Percentiles rank a stretch among this genome's conserved stretches.
Conservation (phyloP, 169 alveolate genomes). For the Sarcocystis neurona region DNA sequence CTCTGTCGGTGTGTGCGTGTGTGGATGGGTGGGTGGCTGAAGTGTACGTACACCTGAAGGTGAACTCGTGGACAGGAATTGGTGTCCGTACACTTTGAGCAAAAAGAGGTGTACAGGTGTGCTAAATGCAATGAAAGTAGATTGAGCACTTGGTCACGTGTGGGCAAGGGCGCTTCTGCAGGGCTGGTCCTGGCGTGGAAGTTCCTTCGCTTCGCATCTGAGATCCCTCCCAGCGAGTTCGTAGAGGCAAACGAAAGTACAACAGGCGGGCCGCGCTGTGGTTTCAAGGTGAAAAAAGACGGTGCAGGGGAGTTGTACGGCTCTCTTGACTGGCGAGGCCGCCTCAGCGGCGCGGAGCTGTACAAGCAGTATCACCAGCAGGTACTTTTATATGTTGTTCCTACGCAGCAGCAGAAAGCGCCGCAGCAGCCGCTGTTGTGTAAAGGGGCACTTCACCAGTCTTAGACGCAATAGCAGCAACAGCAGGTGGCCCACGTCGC, state of each 20-base stretch:
- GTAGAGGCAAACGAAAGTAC: not conserved
- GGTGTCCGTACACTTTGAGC: not conserved
- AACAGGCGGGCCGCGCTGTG: too few relatives aligned
- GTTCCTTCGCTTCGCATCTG: conserved; percentile 62
- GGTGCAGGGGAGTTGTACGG: not conserved
- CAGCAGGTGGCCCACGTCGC: too few relatives aligned
- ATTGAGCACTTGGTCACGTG: not conserved
- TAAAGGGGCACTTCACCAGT: too few relatives aligned
- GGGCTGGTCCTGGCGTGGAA: conserved; percentile 62
- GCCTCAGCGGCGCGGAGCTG: not conserved
- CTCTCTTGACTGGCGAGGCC: not conserved
- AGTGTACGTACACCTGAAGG: not conserved
- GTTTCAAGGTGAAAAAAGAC: conserved; percentile 2
- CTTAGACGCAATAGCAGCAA: too few relatives aligned
- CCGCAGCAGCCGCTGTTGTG: too few relatives aligned
- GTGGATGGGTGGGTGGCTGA: too few relatives aligned
- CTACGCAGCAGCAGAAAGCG: too few relatives aligned
- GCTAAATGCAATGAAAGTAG: not conserved
- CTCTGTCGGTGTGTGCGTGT: too few relatives aligned
- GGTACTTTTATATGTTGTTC: too few relatives aligned
- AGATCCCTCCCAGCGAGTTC: conserved; percentile 63
- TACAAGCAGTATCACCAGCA: conserved; percentile 41
- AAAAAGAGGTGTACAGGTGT: not conserved
- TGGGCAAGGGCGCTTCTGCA: not conserved
- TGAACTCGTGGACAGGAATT: not conserved